Evolutionary conservation across 2,329 filamentous ascomycete species (phyloP), one percentile per base, ranked within the genome.

Genomic region (Fusarium cyanostomum): DNA sequence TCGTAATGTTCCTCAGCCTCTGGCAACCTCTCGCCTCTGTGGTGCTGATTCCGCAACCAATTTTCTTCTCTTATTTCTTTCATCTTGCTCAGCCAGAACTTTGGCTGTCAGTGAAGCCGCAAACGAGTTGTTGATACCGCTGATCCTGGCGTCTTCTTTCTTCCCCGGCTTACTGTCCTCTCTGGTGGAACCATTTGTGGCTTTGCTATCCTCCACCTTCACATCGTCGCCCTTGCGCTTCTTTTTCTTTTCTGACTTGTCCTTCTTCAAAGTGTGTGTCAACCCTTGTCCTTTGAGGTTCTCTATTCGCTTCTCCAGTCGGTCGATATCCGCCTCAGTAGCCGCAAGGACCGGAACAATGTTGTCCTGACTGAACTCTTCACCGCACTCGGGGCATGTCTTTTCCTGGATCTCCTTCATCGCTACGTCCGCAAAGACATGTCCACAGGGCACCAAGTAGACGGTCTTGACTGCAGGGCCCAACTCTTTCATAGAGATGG

Each of bases 371-470:
- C 86, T 85, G 71, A 95, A 97, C 0, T 83, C 71, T 54, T 89
- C 87, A 66, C 90, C 92, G 77, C 95, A 99, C 78, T 94, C 84
- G 0, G 86, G 84, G 55, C 87, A 90, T 0, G 74, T 72, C 26
- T 82, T 80, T 64, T 91, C 89, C 4, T 80, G 74, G n/a, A 96
- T 87, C 76, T 95, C 91, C 67, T 89, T 91, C 66, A 98, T 89
- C 8, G 93, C 92, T 50, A 88, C 87, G 60, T 96, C 93, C 1
- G 92, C 89, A 77, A 98, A 98, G 1, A 92, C 94, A 80, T 99
- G 96, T 0, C 95, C 96, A 71, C 95, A 99, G 0, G 95, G 95
- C 5, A 98, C 92, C 3, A 99, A 72, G 71, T 98, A 99, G 2
- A 96, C 92, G 1, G 92, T 84, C 76, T 90, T 94, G 13, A 89